Evolutionary conservation across 208 protist species (phyloP), one percentile per base, ranked within the genome.

Genomic region (Trypanosoma lewisi): DNA sequence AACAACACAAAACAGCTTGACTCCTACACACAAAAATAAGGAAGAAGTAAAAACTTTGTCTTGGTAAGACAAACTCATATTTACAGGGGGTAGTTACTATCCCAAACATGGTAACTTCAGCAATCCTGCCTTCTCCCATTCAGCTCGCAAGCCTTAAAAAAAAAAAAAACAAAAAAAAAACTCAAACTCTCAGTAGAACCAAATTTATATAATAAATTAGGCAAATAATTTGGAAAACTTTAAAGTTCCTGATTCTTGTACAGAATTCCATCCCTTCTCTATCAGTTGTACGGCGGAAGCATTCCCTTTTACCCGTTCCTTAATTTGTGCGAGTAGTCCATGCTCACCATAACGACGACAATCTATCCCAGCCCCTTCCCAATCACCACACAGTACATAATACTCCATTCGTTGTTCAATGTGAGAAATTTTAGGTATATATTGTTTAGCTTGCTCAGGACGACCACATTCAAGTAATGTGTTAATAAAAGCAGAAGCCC

Each of bases 321-420:
- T 85, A 25, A 95, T 65, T 58, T 91, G 85, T 14, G 45, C 36
- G 21, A 95, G 45, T 2, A 95, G 57, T 49, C 86, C 81, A 17
- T 56, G 19, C n/a, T 90, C 80, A 34, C 70, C 74, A 69, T 78
- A 58, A 12, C 67, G 74, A 50, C 75, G 77, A 66, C 88, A 95
- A 37, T 91, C 88, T 5, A 73, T 77, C 0, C 62, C 85, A 17
- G 88, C 88, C 25, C 57, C 57, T 34, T 42, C 51, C 88, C 88
- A 95, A 61, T 87, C 85, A 14, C 67, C 71, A 61, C 85, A 95
- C 7, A 89, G 67, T 5, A 95, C 83, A 70, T 89, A 95, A 64
- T 79, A 89, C 58, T 95, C 83, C 76, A 95, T 87, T 42, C 85
- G 78, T 37, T 67, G 62, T 68, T 89, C 80, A 49, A 92, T 87